Evolutionary conservation across 345 rosid species (phyloP), one percentile per base, ranked within the genome.

Genomic region (Cardiospermum halicacabum): DNA sequence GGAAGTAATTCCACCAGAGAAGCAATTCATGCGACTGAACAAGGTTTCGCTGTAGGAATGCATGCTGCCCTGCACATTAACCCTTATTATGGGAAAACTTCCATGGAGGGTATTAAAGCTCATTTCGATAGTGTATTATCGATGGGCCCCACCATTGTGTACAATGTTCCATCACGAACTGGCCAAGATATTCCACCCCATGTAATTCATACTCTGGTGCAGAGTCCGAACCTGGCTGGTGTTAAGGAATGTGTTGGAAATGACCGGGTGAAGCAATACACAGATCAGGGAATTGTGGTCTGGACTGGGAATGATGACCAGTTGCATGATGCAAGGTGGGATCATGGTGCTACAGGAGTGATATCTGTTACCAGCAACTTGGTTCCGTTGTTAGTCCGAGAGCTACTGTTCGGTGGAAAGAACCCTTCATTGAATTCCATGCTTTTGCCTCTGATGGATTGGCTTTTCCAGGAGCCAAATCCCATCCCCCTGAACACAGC

Each of bases 21-120:
- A 79, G 98, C 97, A 0, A 86, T 86, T 57, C 96, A 86, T 60
- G 97, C 96, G 15, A 88, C 94, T 11, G 96, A 88, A 57, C 94
- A 85, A 76, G 96, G 97, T 31, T 93, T 90, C 69, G 97, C 88
- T 7, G 88, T 90, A 11, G 97, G 98, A 54, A 93, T 93, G 94
- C 94, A 90, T 60, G 98, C 85, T 16, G 94, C 96, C n/a, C 89
- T 88, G 64, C 96, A 93, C 73, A 90, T 93, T 58, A 93, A 93
- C 70, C 97, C 97, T 47, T 90, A 86, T 79, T 86, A 93, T 24
- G 96, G 97, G 2, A 93, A 88, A 78, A 93, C 98, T n/a, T 93
- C 94, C 5, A 21, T 71, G 19, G 89, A 81, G 55, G 97, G 98
- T 53, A 56, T 88, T 78, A 73, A 82, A 16, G 73, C 84, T 15